phyloP scores from a whole-genome alignment of 164 flowering plant species.

The Euptelea pleiosperma region DNA sequence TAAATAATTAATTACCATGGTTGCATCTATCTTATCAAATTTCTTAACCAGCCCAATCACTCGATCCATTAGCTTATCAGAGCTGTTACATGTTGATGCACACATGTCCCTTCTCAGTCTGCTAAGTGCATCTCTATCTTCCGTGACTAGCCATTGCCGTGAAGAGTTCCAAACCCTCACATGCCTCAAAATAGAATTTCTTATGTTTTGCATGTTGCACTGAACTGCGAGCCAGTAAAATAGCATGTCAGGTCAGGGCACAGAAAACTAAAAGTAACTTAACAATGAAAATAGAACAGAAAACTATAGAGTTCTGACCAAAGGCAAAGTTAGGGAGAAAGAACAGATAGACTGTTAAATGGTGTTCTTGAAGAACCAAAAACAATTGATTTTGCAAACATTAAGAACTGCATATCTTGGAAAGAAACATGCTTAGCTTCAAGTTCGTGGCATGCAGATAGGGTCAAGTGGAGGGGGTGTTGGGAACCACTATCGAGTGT shows the following conservation, averaged over 20 bases:
- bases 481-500: too few species aligned
- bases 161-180: constrained; percentile 25
- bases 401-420: too few species aligned
- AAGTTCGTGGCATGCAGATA: too few species aligned
- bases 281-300: background rate
- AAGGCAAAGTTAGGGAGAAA: too few species aligned
- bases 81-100: constrained; percentile 27
- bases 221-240: constrained; percentile 10
- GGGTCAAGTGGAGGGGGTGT: too few species aligned
- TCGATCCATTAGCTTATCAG: constrained; percentile 44
- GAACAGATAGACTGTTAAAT: too few species aligned
- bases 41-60: constrained; percentile 66
- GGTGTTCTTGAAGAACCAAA: too few species aligned
- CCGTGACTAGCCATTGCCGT: constrained; percentile 7
- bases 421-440: too few species aligned
- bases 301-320: too few species aligned
- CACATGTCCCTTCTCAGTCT: constrained; percentile 33
- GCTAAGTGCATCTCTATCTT: constrained; percentile 13
- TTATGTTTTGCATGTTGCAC: constrained; percentile 43
- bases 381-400: too few species aligned
- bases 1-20: constrained; percentile 37
- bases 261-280: background rate
- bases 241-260: background rate
- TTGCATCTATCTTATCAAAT: constrained; percentile 50
- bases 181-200: constrained; percentile 40